Base-by-base conservation (phyloP, 2,329 filamentous ascomycete genomes). In the Didymella pinodella region DNA sequence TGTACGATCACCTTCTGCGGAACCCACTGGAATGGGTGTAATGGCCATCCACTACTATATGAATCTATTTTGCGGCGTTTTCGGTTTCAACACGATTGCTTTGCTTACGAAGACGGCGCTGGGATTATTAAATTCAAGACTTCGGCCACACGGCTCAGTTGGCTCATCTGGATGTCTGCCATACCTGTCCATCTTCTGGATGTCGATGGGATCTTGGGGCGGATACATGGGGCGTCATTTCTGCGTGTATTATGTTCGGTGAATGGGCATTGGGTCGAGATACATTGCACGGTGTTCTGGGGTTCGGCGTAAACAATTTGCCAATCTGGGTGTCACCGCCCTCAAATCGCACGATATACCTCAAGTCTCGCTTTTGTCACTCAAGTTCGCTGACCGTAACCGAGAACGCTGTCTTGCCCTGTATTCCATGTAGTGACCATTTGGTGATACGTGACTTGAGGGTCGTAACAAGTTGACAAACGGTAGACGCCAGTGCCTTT, bases 1-100 rank as follows among this genome's bases (percentile, higher is more conserved):
- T 70, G 64, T 71, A 69, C 64, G 59, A 69, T 53, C 65, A 64
- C 41, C 50, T 44, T 59, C 48, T 57, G 46, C 49, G 31, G 43
- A 40, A 45, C 45, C 48, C 62, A 54, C 49, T 60, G 40, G 51
- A 54, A 38, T 44, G 55, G 54, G 61, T 56, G 26, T 38, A 46
- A 49, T 28, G 48, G 32, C 34, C 38, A 58, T 20, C 54, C 48
- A 18, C 61, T 38, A 26, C 34, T 57, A 34, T 26, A 40, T 43
- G 26, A 28, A 53, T 50, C 41, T 44, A 63, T 52, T 54, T 54
- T 41, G 28, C 31, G 58, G 57, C 52, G 50, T 63, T 59, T 46
- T 28, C 34, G 32, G 28, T 38, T 36, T 48, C 38, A 43, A 10
- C 40, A 46, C 38, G 16, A 31, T 25, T 52, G 51, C 41, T 50